Evolutionary conservation across 148 eudicot species (phyloP).

Genomic region (Gaultheria prostrata): DNA sequence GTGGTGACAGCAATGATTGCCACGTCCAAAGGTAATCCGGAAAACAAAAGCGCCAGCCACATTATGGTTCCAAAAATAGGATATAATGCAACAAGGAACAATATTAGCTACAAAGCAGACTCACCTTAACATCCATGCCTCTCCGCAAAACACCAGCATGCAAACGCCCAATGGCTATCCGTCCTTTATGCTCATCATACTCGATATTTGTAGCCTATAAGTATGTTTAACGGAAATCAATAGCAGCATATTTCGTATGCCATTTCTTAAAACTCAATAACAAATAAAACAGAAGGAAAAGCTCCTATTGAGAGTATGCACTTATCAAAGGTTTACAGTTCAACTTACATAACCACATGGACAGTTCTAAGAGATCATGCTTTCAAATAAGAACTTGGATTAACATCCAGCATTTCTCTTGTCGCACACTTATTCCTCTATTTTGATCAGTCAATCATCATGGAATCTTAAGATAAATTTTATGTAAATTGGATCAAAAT

Average conservation of each 20-base stretch:
- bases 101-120: conserved; percentile 6
- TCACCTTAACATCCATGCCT: conserved; percentile 89
- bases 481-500: neutral
- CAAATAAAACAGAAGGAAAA: neutral
- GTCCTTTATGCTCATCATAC: conserved; percentile 95
- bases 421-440: neutral
- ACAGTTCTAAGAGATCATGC: neutral
- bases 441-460: neutral
- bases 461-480: neutral
- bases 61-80: neutral
- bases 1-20: neutral
- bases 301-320: neutral
- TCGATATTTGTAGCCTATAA: conserved; percentile 81
- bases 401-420: neutral
- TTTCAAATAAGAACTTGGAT: neutral
- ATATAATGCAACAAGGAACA: neutral
- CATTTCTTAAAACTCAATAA: neutral
- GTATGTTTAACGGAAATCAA: conserved; percentile 11
- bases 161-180: conserved; percentile 90
- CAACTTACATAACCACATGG: neutral
- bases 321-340: neutral
- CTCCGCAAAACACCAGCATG: conserved; percentile 84
- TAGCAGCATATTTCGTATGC: neutral
- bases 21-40: neutral
- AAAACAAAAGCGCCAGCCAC: neutral